These are phyloP conservation scores for Lasiodiplodia citricola DNA, from an alignment of 2,329 filamentous ascomycete genomes.

Conservation along the genomic window DNA sequence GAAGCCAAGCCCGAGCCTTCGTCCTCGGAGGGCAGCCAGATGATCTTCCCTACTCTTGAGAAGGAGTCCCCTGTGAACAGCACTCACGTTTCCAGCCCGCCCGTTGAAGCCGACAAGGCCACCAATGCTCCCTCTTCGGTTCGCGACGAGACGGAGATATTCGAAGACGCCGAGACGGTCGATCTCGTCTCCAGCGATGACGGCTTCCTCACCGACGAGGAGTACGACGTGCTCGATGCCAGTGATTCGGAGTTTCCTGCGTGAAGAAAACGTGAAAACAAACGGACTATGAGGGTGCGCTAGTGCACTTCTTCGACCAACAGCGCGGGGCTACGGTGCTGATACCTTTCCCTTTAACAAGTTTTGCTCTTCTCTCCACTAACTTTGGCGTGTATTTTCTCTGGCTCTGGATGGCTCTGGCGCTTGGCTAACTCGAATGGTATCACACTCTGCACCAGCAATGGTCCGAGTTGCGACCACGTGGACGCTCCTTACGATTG, in stretches of 20 bases:
- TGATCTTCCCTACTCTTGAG: constrained; percentile 97
- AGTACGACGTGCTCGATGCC: constrained; percentile 96
- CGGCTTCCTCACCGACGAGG: constrained; percentile 93
- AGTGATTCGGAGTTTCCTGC: constrained; percentile 65
- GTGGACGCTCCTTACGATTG: constrained; percentile 16
- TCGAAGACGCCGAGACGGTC: constrained; percentile 65
- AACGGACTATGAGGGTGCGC: not conserved
- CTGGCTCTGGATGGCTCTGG: constrained; percentile 23
- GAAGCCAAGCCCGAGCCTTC: constrained; percentile 28
- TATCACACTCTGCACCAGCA: constrained; percentile 11
- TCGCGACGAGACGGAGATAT: constrained; percentile 58
- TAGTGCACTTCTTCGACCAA: not conserved
- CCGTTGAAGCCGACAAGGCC: constrained; percentile 35
- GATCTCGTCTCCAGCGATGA: constrained; percentile 61
- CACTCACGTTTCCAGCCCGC: constrained; percentile 57
- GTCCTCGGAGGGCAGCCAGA: constrained; percentile 62
- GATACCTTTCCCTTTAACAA: not conserved
- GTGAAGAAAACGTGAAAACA: constrained; percentile 1
- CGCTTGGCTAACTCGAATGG: constrained; percentile 20
- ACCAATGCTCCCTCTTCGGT: constrained; percentile 45
- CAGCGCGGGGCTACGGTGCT: not conserved
- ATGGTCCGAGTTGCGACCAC: not conserved
- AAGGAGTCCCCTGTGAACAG: constrained; percentile 88
- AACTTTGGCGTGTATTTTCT: constrained; percentile 23
- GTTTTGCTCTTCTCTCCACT: constrained; percentile 1